These are phyloP conservation scores for Rutstroemia sp. DNA, from an alignment of 2,329 filamentous ascomycete species.

Conservation along the genomic window DNA sequence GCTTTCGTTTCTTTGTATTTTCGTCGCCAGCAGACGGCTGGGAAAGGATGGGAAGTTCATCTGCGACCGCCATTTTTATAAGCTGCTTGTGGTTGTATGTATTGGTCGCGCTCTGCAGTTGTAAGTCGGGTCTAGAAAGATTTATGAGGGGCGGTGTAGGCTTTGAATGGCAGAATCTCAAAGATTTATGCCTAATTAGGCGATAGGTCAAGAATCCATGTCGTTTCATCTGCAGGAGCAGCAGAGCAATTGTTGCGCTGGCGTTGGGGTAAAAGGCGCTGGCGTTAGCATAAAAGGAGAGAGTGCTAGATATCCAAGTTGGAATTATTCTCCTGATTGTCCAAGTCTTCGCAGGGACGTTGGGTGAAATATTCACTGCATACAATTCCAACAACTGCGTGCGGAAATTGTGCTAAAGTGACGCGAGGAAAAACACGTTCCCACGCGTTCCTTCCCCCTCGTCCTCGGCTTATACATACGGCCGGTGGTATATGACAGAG, in stretches of 20 bases:
- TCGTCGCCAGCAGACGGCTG: constrained; percentile 29
- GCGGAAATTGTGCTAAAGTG: neutral
- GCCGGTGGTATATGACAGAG: no score
- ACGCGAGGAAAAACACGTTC: constrained; percentile 5
- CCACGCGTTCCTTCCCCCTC: neutral
- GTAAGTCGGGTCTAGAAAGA: neutral
- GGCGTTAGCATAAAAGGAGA: neutral
- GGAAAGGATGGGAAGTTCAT: constrained; percentile 1
- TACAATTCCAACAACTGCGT: neutral
- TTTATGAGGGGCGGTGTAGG: neutral
- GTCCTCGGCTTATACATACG: neutral
- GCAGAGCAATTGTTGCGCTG: no score
- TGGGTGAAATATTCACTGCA: neutral
- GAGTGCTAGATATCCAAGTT: neutral
- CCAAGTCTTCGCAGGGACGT: neutral
- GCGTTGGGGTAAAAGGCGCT: neutral
- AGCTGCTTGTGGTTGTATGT: neutral
- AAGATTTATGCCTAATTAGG: neutral
- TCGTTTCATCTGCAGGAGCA: neutral
- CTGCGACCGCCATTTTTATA: constrained; percentile 2
- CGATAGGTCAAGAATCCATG: neutral
- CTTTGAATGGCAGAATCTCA: neutral
- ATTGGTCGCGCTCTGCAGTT: constrained; percentile 1
- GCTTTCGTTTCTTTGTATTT: constrained; percentile 26
- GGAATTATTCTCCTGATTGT: neutral